Conservation (phyloP, 208 protist genomes). For the Wallacemonas sp. region DNA sequence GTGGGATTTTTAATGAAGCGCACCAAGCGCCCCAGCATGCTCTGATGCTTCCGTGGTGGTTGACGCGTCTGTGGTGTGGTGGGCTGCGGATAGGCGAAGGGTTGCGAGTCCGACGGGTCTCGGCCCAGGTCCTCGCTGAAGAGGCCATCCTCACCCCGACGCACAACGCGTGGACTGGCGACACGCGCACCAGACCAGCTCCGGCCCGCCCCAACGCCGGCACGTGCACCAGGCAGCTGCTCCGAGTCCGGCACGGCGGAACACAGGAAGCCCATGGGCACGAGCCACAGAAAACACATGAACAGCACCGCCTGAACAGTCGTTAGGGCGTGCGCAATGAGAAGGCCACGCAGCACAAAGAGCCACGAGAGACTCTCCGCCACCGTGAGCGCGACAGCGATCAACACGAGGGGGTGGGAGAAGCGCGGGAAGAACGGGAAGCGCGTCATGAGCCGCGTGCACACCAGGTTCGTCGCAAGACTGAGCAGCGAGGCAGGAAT, state of each 20-base stretch:
- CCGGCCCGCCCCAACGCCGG: background rate
- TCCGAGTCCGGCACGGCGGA: constrained; percentile 52
- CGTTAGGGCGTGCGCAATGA: background rate
- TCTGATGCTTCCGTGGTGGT: background rate
- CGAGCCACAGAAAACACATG: constrained; percentile 62
- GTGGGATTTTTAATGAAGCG: constrained; percentile 4
- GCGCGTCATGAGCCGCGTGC: constrained; percentile 33
- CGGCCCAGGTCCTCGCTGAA: too few relatives aligned
- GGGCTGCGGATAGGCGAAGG: too few relatives aligned
- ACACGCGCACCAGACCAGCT: too few relatives aligned
- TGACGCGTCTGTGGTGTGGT: background rate
- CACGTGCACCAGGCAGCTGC: constrained; percentile 36
- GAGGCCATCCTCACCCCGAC: too few relatives aligned
- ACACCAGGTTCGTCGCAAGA: constrained; percentile 46
- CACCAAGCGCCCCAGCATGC: constrained; percentile 1
- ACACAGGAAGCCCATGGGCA: constrained; percentile 50
- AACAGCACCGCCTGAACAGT: constrained; percentile 32
- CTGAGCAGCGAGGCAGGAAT: constrained; percentile 55
- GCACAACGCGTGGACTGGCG: too few relatives aligned
- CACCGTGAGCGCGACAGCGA: constrained; percentile 22
- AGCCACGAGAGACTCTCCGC: constrained; percentile 52
- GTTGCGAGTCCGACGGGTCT: too few relatives aligned
- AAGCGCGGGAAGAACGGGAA: constrained; percentile 48
- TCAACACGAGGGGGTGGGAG: constrained; percentile 30
- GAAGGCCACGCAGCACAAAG: constrained; percentile 14